Conservation (phyloP, 2,329 filamentous ascomycete genomes). For the Davidsoniella eucalypti region DNA sequence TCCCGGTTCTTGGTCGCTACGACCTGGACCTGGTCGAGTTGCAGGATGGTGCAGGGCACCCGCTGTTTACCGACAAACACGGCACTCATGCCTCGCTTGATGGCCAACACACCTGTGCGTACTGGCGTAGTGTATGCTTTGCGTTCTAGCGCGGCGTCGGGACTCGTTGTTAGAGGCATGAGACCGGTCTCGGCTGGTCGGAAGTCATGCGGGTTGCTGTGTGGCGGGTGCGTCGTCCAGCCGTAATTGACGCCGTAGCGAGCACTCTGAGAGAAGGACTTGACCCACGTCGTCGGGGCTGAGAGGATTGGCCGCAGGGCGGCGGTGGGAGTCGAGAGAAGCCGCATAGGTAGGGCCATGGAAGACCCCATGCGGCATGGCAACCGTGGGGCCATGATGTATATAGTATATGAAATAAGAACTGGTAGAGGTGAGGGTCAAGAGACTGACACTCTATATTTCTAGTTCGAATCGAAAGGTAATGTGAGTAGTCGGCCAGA, state of each 20-base stretch:
- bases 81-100: slow-evolving; percentile 93
- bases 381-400: slow-evolving; percentile 8
- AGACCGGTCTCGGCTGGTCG: slow-evolving; percentile 42
- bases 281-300: background rate
- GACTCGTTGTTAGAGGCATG: slow-evolving; percentile 38
- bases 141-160: slow-evolving; percentile 43
- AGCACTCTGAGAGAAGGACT: slow-evolving; percentile 26
- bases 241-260: slow-evolving; percentile 39
- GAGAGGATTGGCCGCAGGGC: background rate
- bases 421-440: background rate
- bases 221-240: slow-evolving; percentile 40
- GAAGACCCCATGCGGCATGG: slow-evolving; percentile 8
- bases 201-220: slow-evolving; percentile 40
- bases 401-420: background rate
- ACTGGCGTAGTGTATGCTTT: slow-evolving; percentile 42
- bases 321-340: background rate
- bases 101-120: slow-evolving; percentile 67
- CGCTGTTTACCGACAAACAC: slow-evolving; percentile 67
- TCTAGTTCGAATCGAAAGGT: background rate
- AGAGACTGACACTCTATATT: background rate
- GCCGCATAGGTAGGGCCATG: slow-evolving; percentile 1
- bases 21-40: slow-evolving; percentile 85
- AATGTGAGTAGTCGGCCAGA: background rate
- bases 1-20: slow-evolving; percentile 68
- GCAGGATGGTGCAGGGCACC: slow-evolving; percentile 77